A percentile compares a stretch with the other conserved stretches of the same genome.
These are phyloP conservation scores for Citrullus amarus DNA, from an alignment of 306 rosid genomes.

Conservation along the genomic window DNA sequence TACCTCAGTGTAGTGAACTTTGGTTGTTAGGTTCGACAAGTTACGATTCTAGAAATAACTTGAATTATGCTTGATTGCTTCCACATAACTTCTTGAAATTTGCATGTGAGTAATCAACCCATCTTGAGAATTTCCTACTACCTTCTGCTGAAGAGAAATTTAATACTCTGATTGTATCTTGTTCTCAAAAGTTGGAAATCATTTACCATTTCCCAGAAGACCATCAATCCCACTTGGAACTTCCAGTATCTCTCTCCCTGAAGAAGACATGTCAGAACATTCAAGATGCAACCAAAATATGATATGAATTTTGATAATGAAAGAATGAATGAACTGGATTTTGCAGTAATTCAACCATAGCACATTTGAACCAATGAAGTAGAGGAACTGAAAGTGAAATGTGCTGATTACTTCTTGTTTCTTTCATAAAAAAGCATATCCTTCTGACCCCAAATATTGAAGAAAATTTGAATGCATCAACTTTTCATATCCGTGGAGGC, in stretches of 20 bases:
- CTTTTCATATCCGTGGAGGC: too few species aligned
- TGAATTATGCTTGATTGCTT: background rate
- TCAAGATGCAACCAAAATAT: too few species aligned
- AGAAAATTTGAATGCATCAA: too few species aligned
- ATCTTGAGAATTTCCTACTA: background rate
- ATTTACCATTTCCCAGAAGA: background rate
- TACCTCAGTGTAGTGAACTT: too few species aligned
- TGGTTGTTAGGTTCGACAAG: too few species aligned
- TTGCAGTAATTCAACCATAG: background rate
- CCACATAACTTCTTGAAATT: background rate
- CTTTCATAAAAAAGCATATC: too few species aligned
- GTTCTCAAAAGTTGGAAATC: background rate
- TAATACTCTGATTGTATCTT: background rate
- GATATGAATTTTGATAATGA: too few species aligned
- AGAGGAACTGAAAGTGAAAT: background rate
- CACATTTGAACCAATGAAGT: background rate
- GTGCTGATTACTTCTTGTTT: background rate
- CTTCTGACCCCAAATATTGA: too few species aligned
- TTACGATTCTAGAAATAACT: background rate
- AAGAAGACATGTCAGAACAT: background rate
- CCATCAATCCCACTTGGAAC: background rate
- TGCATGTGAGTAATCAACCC: background rate
- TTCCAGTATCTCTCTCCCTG: background rate
- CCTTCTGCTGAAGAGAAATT: background rate
- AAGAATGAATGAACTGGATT: background rate